Evolutionary conservation across 2,329 filamentous ascomycete species (phyloP), one percentile per base, ranked within the genome.

Genomic region (Madurella fahalii): DNA sequence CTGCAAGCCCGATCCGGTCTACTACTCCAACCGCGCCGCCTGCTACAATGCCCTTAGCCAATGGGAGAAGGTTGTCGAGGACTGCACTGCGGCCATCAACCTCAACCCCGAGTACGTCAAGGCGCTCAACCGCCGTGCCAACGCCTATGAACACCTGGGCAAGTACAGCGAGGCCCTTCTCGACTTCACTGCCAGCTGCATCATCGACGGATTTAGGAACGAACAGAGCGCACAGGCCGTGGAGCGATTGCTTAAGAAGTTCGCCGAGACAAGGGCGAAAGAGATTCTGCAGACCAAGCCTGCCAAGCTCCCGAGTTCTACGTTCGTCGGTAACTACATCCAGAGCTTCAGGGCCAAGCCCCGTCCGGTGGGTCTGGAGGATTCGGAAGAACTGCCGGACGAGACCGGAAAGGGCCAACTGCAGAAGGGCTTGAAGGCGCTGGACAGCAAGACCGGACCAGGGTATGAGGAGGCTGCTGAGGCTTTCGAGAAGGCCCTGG

Each of bases 151-250:
- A 75, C 89, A 96, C 71, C 83, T 94, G 43, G 86, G 86, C 66
- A 87, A 87, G 74, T 96, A 87, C 77, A 94, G 91, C 71, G 93
- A 97, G 70, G 93, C 94, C 44, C 85, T 99, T 9, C 83, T 99
- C 60, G 94, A 99, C 75, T 97, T 95, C 76, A 99, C 94, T 9
- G 94, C 94, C 55, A 96, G 93, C 75, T 99, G 94, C 77, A 99
- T 99, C 72, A 96, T 99, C 70, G 94, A 99, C 71, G 89, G 89
- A 59, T 99, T 99, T 81, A 87, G 89, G 75, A 97, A 94, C 72
- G 89, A 96, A 66, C 79, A 82, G 58, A 95, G 89, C 68, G 91
- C 93, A 20, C 85, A 92, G 71, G 86, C 91, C 43, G 92, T 99
- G 9, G 94, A 99, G 78, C 81, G 93, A 59, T 77, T 99, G 60